phyloP scores from a whole-genome alignment of 2,329 filamentous ascomycete species.

The Didymella keratinophila region DNA sequence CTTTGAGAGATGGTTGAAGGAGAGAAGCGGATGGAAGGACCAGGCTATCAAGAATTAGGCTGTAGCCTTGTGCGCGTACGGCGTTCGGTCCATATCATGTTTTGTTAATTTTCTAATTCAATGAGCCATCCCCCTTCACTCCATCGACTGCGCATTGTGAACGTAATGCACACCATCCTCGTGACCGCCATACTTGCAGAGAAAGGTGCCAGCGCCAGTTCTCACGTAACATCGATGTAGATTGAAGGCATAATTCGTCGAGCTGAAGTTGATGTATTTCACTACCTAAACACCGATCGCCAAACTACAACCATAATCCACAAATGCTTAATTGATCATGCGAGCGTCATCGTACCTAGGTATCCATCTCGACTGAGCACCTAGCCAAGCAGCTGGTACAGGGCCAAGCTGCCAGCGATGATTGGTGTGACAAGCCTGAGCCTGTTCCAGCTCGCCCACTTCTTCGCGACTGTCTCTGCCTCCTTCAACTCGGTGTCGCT shows the following conservation, averaged over 20 bases:
- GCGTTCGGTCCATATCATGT: not conserved
- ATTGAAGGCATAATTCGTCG: not conserved
- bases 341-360: not conserved
- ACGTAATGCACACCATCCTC: not conserved
- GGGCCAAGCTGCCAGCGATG: conserved; percentile 44
- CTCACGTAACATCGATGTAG: not conserved
- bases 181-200: not conserved
- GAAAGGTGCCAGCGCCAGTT: not conserved
- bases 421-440: conserved; percentile 47
- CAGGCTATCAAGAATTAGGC: conserved; percentile 26
- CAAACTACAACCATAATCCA: not conserved
- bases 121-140: not conserved
- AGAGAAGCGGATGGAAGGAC: conserved; percentile 55
- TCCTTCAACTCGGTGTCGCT: conserved; percentile 43
- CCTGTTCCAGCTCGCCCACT: conserved; percentile 49
- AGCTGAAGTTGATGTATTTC: not conserved
- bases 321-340: not conserved
- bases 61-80: not conserved
- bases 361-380: not conserved
- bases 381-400: conserved; percentile 39
- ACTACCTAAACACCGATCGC: not conserved
- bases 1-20: conserved; percentile 58
- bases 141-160: not conserved
- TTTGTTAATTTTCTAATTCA: not conserved
- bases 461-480: conserved; percentile 45